Percentiles rank a stretch among this genome's conserved stretches.
Conservation (phyloP, 345 rosid genomes). For the Salix arbutifolia region DNA sequence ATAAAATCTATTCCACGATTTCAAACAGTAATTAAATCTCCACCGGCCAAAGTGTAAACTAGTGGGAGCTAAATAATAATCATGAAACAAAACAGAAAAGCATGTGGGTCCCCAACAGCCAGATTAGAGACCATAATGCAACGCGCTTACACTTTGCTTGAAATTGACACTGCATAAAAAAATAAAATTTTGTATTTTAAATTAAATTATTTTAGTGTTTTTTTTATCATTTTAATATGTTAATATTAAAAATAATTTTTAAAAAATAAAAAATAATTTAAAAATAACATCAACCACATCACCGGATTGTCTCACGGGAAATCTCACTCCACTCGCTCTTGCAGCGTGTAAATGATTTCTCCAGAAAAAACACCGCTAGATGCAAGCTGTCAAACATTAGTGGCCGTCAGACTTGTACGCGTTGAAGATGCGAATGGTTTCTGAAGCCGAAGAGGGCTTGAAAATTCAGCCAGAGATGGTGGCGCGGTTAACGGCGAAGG, state of each 20-base stretch:
- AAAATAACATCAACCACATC: no score
- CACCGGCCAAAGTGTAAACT: no score
- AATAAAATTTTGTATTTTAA: no score
- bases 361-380: not conserved
- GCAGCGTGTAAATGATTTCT: not conserved
- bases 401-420: not conserved
- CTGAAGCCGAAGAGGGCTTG: not conserved
- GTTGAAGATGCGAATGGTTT: not conserved
- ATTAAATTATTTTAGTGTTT: no score
- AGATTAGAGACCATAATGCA: not conserved
- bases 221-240: no score
- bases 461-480: slow-evolving; percentile 13
- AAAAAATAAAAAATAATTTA: no score
- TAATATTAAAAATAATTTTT: no score
- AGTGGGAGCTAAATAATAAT: no score
- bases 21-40: no score
- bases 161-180: no score
- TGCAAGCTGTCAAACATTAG: not conserved
- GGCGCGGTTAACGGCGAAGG: slow-evolving; percentile 31
- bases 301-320: not conserved
- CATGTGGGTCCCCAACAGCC: not conserved
- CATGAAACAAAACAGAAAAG: no score
- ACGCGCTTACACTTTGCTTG: not conserved
- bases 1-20: no score
- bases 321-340: not conserved